These are phyloP conservation scores for Pelargonium fulgidum DNA, from an alignment of 441 rosid species.

Conservation along the genomic window DNA sequence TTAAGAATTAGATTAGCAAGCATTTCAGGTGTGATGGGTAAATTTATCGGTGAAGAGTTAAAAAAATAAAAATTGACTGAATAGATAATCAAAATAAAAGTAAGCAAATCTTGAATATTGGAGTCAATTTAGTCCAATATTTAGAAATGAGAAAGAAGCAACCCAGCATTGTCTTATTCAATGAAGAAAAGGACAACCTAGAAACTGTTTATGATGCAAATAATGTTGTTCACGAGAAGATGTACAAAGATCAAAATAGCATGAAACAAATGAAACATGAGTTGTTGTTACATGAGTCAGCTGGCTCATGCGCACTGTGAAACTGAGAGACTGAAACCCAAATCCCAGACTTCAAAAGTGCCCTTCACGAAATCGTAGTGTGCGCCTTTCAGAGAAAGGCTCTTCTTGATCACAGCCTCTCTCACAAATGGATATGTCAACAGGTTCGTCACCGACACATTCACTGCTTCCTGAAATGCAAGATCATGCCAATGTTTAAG, in stretches of 20 bases:
- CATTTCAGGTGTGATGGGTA: too few relatives aligned
- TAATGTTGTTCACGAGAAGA: background rate
- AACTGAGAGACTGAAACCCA: slow-evolving; percentile 45
- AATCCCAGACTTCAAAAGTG: slow-evolving; percentile 72
- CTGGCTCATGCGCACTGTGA: slow-evolving; percentile 41
- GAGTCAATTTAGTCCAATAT: background rate
- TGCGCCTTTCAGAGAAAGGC: slow-evolving; percentile 61
- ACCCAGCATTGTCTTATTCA: background rate
- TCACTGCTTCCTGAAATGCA: slow-evolving; percentile 72
- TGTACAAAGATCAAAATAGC: background rate
- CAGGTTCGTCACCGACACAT: slow-evolving; percentile 69
- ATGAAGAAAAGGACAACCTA: background rate
- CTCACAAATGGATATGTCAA: slow-evolving; percentile 82
- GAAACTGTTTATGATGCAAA: background rate
- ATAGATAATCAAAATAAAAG: too few relatives aligned
- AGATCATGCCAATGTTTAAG: background rate
- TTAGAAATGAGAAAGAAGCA: background rate
- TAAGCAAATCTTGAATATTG: too few relatives aligned
- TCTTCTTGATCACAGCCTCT: slow-evolving; percentile 51
- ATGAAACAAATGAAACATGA: background rate
- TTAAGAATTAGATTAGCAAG: too few relatives aligned
- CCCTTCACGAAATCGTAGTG: slow-evolving; percentile 69
- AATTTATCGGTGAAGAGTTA: too few relatives aligned
- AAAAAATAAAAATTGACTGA: too few relatives aligned
- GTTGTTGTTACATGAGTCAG: background rate